phyloP scores from a whole-genome alignment of 768 basidiomycete species.

The Termitomyces sp. region DNA sequence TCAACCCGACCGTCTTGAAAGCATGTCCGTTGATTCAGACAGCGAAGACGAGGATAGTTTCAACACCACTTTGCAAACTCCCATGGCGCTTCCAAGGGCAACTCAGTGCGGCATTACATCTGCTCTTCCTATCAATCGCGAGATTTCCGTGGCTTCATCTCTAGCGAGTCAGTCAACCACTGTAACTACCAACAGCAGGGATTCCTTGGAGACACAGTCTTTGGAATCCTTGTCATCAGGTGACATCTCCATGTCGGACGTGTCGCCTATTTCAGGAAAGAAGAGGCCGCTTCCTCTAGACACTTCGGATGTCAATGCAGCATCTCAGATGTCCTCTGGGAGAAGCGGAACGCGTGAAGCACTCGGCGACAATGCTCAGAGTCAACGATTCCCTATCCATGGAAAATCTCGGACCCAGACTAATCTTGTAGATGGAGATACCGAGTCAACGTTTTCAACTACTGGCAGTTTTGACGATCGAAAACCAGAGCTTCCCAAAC shows the following conservation, averaged over 20 bases:
- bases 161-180: slow-evolving; percentile 26
- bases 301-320: slow-evolving; percentile 12
- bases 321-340: slow-evolving; percentile 12
- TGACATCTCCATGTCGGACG: slow-evolving; percentile 26
- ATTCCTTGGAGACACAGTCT: slow-evolving; percentile 30
- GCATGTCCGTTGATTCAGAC: slow-evolving; percentile 26
- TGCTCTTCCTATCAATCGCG: slow-evolving; percentile 8
- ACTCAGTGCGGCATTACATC: slow-evolving; percentile 9
- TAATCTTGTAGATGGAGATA: slow-evolving; percentile 4
- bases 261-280: slow-evolving; percentile 34
- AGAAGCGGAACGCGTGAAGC: neutral
- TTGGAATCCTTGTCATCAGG: slow-evolving; percentile 33
- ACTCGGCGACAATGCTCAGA: neutral
- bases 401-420: neutral
- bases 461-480: slow-evolving; percentile 14
- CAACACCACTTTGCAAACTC: slow-evolving; percentile 63
- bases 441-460: slow-evolving; percentile 12
- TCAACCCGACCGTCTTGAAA: slow-evolving; percentile 20
- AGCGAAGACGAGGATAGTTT: slow-evolving; percentile 47
- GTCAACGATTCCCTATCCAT: neutral
- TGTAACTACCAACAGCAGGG: slow-evolving; percentile 32
- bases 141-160: slow-evolving; percentile 13
- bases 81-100: slow-evolving; percentile 25
- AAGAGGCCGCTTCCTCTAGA: slow-evolving; percentile 33
- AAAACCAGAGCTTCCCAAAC: slow-evolving; percentile 23